Base-by-base conservation (phyloP, 805 yeast genomes). In the Lachancea sp. region DNA sequence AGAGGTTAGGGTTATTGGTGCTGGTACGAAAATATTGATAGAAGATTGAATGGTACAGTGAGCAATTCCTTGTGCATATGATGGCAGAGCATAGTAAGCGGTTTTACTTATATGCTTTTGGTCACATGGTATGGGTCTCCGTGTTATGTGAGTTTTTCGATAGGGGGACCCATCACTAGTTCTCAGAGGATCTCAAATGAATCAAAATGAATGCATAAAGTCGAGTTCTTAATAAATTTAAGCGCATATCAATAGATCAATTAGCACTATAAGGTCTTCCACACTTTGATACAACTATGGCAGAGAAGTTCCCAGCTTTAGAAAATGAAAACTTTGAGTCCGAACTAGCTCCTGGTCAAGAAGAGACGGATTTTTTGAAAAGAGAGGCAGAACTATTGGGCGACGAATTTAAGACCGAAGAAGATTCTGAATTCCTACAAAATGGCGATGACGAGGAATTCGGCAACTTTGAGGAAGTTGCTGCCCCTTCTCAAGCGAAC, bases 231-330 rank as follows among this genome's bases (percentile, higher is more conserved):
- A n/a, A n/a, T n/a, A n/a, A n/a, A n/a, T n/a, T n/a, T n/a, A n/a
- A n/a, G n/a, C n/a, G n/a, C n/a, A n/a, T 25, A 5, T 25, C 13
- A 8, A 15, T 25, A n/a, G 18, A 29, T 29, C 8, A 11, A 18
- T 8, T 19, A 30, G 23, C 34, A 16, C 5, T 16, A 15, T 13
- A 29, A 29, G 22, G 5, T 25, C 13, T 25, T 5, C 11, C 29
- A n/a, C 5, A 18, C 17, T 5, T 17, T 18, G n/a, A n/a, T 28
- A 16, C 17, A 21, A 42, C 21, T 16, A 80, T 80, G 86, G 77
- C 85, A 41, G 90, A 83, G 47, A 80, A 81, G 63, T 83, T 77
- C 60, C 92, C 94, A 35, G 87, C 76, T 46, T 68, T 82, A 48
- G 79, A 74, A 39, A 72, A 75, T 33, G 64, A 63, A 26, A 56